Evolutionary conservation across 2,329 filamentous ascomycete genomes (phyloP), one percentile per base, ranked within the genome.

Genomic region (Aspergillus jensenii): DNA sequence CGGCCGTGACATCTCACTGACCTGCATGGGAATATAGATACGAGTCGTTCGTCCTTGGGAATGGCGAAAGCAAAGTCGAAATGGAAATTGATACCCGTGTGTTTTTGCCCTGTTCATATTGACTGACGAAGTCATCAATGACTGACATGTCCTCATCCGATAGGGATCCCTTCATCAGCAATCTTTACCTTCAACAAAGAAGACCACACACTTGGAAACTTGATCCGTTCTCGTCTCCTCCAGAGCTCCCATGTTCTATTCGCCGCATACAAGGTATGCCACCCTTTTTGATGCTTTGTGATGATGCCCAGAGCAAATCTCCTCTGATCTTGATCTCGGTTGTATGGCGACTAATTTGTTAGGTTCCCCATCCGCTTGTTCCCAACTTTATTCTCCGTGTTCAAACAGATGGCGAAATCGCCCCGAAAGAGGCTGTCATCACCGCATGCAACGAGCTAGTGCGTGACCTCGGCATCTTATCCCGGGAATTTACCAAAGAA

Each of bases 161-260:
- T 59, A 95, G 92, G 91, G 71, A 92, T 96, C 73, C 91, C 93
- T 21, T 96, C 96, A 74, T 92, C 90, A n/a, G 90, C 91, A 9
- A 90, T 97, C 76, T 99, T 99, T 79, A 87, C 91, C 59, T 87
- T 99, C 78, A 91, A 91, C 78, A 98, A 97, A 76, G 95, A 99
- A 76, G 95, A 99, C 68, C 93, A 97, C 78, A 97, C 93, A 1
- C 85, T 99, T 25, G 95, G 89, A 67, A 97, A 99, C 75, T 83
- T 99, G 56, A 84, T 99, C 56, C 85, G 89, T 48, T 88, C 91
- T 69, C 90, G 93, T 68, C 88, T 99, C 57, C 87, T 95, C 78
- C 87, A 90, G 74, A 89, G 91, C 68, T 84, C 87, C 17, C 88
- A 96, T 72, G 90, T 99, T 67, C 81, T 89, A 67, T 96, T 98